Evolutionary conservation across 495 filamentous ascomycete genomes (phyloP).

Genomic region (Aspergillus coremiiformis): DNA sequence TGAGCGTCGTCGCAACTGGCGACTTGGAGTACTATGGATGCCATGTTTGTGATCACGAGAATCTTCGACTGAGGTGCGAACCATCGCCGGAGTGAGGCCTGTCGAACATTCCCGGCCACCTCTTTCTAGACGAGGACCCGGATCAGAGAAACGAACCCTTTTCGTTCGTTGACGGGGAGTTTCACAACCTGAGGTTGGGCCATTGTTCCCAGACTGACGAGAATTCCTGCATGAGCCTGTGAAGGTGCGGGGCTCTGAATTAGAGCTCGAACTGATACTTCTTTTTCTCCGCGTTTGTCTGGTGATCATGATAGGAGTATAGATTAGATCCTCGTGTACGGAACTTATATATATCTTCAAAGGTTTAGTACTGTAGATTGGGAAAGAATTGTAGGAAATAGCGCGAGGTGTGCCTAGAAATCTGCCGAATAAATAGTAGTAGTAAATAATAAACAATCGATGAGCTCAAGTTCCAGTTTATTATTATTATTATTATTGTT

Average conservation of each 20-base stretch:
- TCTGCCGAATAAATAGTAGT: too few species aligned
- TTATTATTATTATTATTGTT: not conserved
- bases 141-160: constrained; percentile 66
- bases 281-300: constrained; percentile 26
- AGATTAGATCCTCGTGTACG: not conserved
- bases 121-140: constrained; percentile 43
- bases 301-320: constrained; percentile 30
- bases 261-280: constrained; percentile 21
- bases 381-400: too few species aligned
- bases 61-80: constrained; percentile 45
- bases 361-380: too few species aligned
- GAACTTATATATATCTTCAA: too few species aligned
- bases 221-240: constrained; percentile 10
- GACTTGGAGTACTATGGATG: constrained; percentile 34
- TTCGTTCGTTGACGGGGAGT: constrained; percentile 45
- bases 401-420: not conserved
- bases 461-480: too few species aligned
- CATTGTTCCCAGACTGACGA: not conserved
- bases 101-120: constrained; percentile 37
- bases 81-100: constrained; percentile 61
- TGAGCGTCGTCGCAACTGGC: constrained; percentile 32
- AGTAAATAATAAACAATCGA: not conserved
- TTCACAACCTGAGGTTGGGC: not conserved
- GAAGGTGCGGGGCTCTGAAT: constrained; percentile 12
- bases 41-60: constrained; percentile 1